Conservation (phyloP, 495 filamentous ascomycete species). For the Podospora bellae-mahoneyi region DNA sequence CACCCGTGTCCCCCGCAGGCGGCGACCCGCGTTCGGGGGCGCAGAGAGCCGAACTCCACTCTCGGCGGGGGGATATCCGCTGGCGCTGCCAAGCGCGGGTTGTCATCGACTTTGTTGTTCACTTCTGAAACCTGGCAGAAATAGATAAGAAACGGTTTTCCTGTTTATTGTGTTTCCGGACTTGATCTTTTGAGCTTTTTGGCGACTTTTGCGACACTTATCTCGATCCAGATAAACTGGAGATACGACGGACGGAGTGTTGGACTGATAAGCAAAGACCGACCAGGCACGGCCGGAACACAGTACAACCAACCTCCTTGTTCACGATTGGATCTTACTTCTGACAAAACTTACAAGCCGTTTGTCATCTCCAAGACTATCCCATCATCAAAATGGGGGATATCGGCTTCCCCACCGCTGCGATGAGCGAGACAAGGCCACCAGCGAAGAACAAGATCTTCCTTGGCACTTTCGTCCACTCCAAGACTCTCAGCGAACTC, state of each 20-base stretch:
- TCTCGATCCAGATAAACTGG: not conserved
- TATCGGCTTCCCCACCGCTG: not conserved
- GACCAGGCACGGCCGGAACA: not conserved
- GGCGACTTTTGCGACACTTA: not conserved
- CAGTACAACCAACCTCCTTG: not conserved
- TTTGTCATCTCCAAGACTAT: not conserved
- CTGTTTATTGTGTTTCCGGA: not conserved
- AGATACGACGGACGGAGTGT: not conserved
- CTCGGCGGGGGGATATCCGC: not conserved
- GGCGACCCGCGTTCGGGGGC: constrained; percentile 4
- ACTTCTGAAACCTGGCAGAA: not conserved
- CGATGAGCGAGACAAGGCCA: not conserved
- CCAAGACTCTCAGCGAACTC: constrained; percentile 51
- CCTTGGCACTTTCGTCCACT: constrained; percentile 58
- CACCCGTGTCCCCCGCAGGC: not conserved
- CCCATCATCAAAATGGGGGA: not conserved
- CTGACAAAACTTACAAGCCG: not conserved
- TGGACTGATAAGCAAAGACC: not conserved
- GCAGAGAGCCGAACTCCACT: not conserved
- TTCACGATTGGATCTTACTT: not conserved
- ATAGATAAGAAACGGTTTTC: not conserved
- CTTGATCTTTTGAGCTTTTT: not conserved
- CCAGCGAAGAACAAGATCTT: constrained; percentile 35
- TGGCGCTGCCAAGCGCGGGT: constrained; percentile 3
- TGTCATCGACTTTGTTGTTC: not conserved